Conservation (phyloP, 805 yeast genomes). For the Suhomyces tanzawaensis region DNA sequence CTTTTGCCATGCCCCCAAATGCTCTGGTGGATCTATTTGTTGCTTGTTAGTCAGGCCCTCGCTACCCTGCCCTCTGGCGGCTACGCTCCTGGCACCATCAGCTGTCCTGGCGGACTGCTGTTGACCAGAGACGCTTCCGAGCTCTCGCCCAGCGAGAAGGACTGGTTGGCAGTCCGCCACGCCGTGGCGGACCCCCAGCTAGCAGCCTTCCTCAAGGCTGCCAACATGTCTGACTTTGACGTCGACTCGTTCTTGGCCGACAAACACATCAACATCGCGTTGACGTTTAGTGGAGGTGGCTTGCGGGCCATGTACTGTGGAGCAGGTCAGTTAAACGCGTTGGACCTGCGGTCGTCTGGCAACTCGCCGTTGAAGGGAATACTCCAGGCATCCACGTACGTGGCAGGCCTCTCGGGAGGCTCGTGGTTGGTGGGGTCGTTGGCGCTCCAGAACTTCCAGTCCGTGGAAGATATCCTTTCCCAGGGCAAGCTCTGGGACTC, state of each 20-base stretch:
- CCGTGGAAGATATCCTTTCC: conserved; percentile 15
- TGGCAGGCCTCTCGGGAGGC: conserved; percentile 43
- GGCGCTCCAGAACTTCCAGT: conserved; percentile 17
- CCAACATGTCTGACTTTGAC: conserved; percentile 11
- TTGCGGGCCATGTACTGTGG: conserved; percentile 58
- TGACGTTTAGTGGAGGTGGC: conserved; percentile 42
- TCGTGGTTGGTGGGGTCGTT: conserved; percentile 37
- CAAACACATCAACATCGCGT: conserved; percentile 24
- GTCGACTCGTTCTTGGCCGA: conserved; percentile 8
- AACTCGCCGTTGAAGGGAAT: conserved; percentile 15
- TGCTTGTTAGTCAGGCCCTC: not conserved
- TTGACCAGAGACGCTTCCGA: conserved; percentile 5
- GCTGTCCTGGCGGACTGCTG: conserved; percentile 7
- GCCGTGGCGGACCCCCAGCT: conserved; percentile 8
- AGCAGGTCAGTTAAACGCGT: conserved; percentile 80
- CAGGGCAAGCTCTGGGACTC: conserved; percentile 19
- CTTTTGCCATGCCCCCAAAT: too few relatives aligned
- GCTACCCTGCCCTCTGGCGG: not conserved
- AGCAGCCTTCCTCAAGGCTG: conserved; percentile 3
- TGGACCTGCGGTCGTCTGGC: conserved; percentile 64
- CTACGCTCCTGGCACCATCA: conserved; percentile 15
- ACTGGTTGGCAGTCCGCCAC: conserved; percentile 10
- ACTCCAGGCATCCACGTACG: conserved; percentile 37
- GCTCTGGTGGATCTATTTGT: not conserved
- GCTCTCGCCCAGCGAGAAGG: conserved; percentile 5